Conservation (phyloP, 768 basidiomycete genomes). For the Termitomyces sp. region DNA sequence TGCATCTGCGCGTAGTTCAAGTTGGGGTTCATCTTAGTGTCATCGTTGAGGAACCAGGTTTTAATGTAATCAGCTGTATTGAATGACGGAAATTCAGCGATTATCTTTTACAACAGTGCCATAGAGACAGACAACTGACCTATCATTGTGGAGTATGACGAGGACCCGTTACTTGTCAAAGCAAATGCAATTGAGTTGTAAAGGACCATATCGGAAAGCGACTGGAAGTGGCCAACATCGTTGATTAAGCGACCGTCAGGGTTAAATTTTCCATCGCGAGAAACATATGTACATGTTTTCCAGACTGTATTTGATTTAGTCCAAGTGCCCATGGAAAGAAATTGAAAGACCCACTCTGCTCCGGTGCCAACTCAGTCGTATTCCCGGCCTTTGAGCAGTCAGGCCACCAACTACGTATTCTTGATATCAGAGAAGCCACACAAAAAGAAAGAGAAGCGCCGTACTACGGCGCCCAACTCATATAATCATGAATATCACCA, state of each 20-base stretch:
- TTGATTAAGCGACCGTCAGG: slow-evolving; percentile 55
- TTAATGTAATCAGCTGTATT: slow-evolving; percentile 37
- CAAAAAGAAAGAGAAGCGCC: slow-evolving; percentile 13
- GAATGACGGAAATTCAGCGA: not conserved
- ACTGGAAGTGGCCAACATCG: slow-evolving; percentile 48
- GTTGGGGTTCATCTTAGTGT: slow-evolving; percentile 60
- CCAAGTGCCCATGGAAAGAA: not conserved
- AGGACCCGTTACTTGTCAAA: slow-evolving; percentile 30
- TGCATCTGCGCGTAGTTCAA: slow-evolving; percentile 52
- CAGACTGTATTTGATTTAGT: slow-evolving; percentile 34
- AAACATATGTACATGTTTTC: slow-evolving; percentile 50
- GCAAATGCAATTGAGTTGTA: slow-evolving; percentile 56
- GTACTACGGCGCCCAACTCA: slow-evolving; percentile 70
- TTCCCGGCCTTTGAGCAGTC: slow-evolving; percentile 55
- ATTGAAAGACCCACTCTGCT: slow-evolving; percentile 34
- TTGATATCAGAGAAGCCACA: not conserved
- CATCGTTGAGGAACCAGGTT: slow-evolving; percentile 54
- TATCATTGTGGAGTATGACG: slow-evolving; percentile 35
- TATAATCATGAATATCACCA: slow-evolving; percentile 54
- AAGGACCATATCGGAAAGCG: slow-evolving; percentile 52
- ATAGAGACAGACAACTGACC: slow-evolving; percentile 23
- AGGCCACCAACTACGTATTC: slow-evolving; percentile 49
- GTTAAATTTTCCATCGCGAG: slow-evolving; percentile 58
- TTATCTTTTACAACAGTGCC: not conserved
- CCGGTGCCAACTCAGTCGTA: slow-evolving; percentile 46